phyloP scores from a whole-genome alignment of 2,329 filamentous ascomycete species.

The Chaetomium sp. region DNA sequence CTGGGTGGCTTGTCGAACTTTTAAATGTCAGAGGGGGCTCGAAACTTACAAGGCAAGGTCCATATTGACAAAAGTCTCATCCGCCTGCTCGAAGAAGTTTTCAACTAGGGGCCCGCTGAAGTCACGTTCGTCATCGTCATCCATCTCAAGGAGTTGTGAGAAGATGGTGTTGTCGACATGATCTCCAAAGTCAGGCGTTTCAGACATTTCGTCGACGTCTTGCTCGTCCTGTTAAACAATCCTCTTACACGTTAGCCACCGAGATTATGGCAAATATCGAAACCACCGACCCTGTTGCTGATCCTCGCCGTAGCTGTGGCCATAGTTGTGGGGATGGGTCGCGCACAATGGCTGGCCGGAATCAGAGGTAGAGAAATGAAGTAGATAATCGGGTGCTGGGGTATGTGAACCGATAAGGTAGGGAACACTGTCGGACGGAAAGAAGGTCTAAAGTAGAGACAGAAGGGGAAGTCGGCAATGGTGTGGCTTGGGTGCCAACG shows the following conservation, averaged over 20 bases:
- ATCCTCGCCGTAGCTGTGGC: background rate
- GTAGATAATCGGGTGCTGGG: background rate
- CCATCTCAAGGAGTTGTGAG: constrained; percentile 96
- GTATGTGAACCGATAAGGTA: background rate
- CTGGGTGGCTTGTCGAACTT: too few species aligned
- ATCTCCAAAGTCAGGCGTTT: constrained; percentile 61
- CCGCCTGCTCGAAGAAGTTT: constrained; percentile 88
- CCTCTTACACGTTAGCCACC: constrained; percentile 11
- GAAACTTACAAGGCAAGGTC: constrained; percentile 68
- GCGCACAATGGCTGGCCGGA: background rate
- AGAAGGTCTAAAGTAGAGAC: background rate
- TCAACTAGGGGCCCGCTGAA: constrained; percentile 86
- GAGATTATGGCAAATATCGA: background rate
- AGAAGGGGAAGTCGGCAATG: background rate
- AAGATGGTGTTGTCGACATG: constrained; percentile 76
- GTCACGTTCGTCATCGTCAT: constrained; percentile 76
- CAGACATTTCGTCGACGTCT: constrained; percentile 42
- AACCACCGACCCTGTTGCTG: constrained; percentile 2
- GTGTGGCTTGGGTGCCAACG: too few species aligned
- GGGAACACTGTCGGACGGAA: background rate
- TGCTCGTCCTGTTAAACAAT: constrained; percentile 29
- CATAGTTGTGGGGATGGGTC: background rate
- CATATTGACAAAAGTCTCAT: constrained; percentile 81
- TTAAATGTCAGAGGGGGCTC: background rate
- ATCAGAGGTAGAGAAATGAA: too few species aligned